Base-by-base conservation (phyloP, 805 yeast species). In the Nakazawaea sp. region DNA sequence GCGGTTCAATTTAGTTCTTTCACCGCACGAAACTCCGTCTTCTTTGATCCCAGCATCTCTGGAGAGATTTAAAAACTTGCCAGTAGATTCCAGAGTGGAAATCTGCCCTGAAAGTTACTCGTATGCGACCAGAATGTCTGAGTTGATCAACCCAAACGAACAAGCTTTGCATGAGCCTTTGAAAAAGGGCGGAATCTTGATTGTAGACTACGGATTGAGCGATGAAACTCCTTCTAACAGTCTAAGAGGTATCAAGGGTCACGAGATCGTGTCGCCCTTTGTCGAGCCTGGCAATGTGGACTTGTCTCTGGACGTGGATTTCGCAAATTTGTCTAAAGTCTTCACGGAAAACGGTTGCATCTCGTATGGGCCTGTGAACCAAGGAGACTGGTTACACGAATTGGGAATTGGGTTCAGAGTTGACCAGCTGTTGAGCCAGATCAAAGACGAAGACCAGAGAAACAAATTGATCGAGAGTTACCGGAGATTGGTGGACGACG, bases 301-400 rank as follows among this genome's bases (percentile, higher is more conserved):
- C 59, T 62, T 86, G 21, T 82, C 94, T 0, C 79, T 81, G 0
- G 94, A 86, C 52, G 95, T 86, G 10, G 95, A 86, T 54, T 86
- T 86, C 52, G 69, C 65, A 20, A 80, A 81, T 18, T 55, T 86
- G 36, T 59, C 58, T 11, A 44, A 53, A 3, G 60, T 71, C 28
- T 54, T 65, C 15, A 32, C 39, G 33, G 40, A 44, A 30, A 33
- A 50, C 45, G 32, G 17, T 40, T 49, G 41, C 23, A 45, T 56
- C 15, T 48, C 55, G 1, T 64, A 62, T 42, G 89, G 86, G 0
- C 83, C 87, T 1, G 70, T 67, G 1, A 78, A 77, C 29, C 95
- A 86, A 51, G 90, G 87, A 5, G 85, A 81, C 50, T 86, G 87
- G 78, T 64, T 86, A 16, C 81, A 81, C 47, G 68, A 70, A 27